Evolutionary conservation across 345 rosid genomes (phyloP).

Genomic region (Jatropha curcas): DNA sequence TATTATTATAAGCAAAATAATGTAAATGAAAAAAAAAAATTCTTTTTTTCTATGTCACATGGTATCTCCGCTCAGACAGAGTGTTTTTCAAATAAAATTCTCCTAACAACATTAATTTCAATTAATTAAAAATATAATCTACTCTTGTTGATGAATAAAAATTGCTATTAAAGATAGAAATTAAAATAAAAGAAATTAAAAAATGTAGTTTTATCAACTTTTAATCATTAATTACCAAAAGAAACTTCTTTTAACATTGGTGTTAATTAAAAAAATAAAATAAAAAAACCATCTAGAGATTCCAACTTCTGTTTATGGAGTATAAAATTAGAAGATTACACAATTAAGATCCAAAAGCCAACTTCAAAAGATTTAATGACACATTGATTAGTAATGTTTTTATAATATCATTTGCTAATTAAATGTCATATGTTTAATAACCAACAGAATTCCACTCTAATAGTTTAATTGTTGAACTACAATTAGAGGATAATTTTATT

Average conservation of each 20-base stretch:
- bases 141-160: no score
- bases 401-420: not conserved
- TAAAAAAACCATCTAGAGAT: not conserved
- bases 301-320: not conserved
- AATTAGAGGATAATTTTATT: not conserved
- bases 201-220: no score
- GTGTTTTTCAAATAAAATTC: no score
- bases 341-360: slow-evolving; percentile 41
- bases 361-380: slow-evolving; percentile 2
- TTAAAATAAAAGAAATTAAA: no score
- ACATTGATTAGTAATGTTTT: not conserved
- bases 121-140: no score
- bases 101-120: no score
- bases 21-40: no score
- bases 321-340: slow-evolving; percentile 6
- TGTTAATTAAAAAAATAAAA: not conserved
- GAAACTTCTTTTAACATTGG: not conserved
- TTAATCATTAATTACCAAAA: no score
- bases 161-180: no score
- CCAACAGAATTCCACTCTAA: not conserved
- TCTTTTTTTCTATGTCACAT: no score
- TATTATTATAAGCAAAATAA: no score
- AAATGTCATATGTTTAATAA: not conserved
- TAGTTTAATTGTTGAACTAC: slow-evolving; percentile 9
- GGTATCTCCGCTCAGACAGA: no score